Evolutionary conservation across 2,329 filamentous ascomycete genomes (phyloP), one percentile per base, ranked within the genome.

Genomic region (Penicillium corylophilum): DNA sequence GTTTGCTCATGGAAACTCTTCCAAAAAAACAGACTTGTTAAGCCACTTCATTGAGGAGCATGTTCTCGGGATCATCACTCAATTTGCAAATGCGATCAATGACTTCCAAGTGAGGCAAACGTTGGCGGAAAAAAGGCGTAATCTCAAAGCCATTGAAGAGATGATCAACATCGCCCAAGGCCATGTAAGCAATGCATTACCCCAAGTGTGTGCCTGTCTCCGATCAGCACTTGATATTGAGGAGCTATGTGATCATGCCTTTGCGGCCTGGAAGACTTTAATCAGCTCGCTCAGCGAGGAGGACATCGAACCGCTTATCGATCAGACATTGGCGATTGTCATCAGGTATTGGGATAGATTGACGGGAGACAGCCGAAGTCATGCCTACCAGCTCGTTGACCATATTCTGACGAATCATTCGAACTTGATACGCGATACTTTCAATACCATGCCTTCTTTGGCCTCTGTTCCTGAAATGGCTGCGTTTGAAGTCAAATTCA

Each of bases 291-390:
- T 97, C 43, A 86, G 87, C 9, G 85, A 86, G 50, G 87, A 91
- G 22, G 92, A 96, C 64, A 79, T 96, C 5, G 86, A 88, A 58
- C 79, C 84, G 23, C 80, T 96, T 33, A 77, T 97, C 8, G 91
- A 96, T 66, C 91, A 93, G 51, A 95, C 92, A 0, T 90, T 97
- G 60, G 91, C 92, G 47, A 83, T 96, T 36, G 85, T 97, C 44
- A 85, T 88, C 22, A 85, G 87, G 60, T 87, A 94, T 64, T 99
- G 94, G 94, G 59, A 68, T 4, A 71, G 63, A 2, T 85, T 97
- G 50, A 83, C 85, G 20, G 74, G 79, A 4, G 68, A 77, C 3
- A 86, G 86, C 1, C 83, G 82, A 55, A 64, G 79, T 3, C 77
- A 79, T 48, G 87, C 86, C 3, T 78, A 83, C 53, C 74, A 80